phyloP scores from a whole-genome alignment of 2,329 filamentous ascomycete species.

The Ophiostoma fasciatum region DNA sequence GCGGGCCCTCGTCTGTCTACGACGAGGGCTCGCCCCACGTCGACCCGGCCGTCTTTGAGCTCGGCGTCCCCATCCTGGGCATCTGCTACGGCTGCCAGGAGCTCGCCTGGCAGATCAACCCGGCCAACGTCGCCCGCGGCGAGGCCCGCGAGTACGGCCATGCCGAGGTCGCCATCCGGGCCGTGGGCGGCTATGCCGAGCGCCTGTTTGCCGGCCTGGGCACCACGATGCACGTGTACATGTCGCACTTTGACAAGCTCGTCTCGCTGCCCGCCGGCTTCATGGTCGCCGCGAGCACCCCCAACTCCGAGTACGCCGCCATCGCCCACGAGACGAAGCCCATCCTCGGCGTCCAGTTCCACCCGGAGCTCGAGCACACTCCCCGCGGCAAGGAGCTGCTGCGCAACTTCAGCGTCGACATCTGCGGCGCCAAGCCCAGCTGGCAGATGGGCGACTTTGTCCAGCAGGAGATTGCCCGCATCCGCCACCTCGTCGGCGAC shows the following conservation, averaged over 20 bases:
- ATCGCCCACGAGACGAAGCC: conserved; percentile 57
- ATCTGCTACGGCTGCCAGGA: conserved; percentile 14
- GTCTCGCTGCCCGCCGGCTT: conserved; percentile 51
- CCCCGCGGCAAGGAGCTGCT: conserved; percentile 51
- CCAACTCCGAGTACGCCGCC: conserved; percentile 63
- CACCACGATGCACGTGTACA: conserved; percentile 57
- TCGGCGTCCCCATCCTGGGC: conserved; percentile 19
- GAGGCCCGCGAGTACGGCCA: conserved; percentile 58
- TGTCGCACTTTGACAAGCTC: conserved; percentile 55
- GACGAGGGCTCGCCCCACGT: conserved; percentile 28
- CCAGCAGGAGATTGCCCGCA: conserved; percentile 64
- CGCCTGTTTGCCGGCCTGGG: conserved; percentile 64
- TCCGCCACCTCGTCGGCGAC: conserved; percentile 67
- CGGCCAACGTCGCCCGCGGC: conserved; percentile 50
- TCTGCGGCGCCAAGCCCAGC: conserved; percentile 60
- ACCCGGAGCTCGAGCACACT: conserved; percentile 53
- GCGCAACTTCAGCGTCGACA: conserved; percentile 69
- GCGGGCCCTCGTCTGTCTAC: conserved; percentile 21
- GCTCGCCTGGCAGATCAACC: conserved; percentile 9
- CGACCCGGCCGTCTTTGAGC: conserved; percentile 67
- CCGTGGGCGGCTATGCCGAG: conserved; percentile 50
- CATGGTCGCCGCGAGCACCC: conserved; percentile 54
- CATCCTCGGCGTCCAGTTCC: conserved; percentile 72
- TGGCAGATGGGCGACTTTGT: conserved; percentile 84
- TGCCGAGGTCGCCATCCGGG: conserved; percentile 47